These are phyloP conservation scores for Boechera retrofracta DNA, from an alignment of 345 rosid species.

Conservation along the genomic window DNA sequence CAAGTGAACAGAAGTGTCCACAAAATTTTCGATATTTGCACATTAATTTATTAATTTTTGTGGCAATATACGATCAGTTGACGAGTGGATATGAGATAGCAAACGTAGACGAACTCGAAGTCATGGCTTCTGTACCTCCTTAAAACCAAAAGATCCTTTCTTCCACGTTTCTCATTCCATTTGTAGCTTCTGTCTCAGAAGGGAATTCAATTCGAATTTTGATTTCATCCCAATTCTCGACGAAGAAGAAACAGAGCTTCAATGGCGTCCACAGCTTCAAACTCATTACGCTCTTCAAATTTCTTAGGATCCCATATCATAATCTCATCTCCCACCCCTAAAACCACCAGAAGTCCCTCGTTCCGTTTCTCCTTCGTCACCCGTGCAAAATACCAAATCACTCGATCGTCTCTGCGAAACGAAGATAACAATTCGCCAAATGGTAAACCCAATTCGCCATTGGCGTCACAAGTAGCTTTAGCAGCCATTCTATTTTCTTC, in stretches of 20 bases:
- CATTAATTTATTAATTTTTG: not conserved
- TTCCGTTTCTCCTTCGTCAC: constrained; percentile 37
- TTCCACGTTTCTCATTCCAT: not conserved
- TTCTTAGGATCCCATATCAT: constrained; percentile 32
- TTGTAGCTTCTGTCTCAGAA: not conserved
- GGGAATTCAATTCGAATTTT: constrained; percentile 3
- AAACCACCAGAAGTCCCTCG: constrained; percentile 22
- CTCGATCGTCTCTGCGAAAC: constrained; percentile 36
- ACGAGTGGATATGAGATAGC: constrained; percentile 2
- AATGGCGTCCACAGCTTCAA: constrained; percentile 27
- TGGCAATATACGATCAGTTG: not conserved
- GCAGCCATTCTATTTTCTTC: constrained; percentile 65
- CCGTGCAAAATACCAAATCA: constrained; percentile 28
- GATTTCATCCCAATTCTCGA: not conserved
- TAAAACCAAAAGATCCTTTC: not conserved
- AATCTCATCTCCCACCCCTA: constrained; percentile 39
- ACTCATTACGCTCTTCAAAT: constrained; percentile 26
- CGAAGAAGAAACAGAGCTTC: constrained; percentile 27
- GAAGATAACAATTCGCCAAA: not conserved
- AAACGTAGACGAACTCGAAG: not conserved
- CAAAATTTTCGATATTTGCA: not conserved
- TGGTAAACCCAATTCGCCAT: constrained; percentile 33
- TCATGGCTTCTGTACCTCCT: not conserved
- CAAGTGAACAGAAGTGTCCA: not conserved
- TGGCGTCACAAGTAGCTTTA: constrained; percentile 48